Base-by-base conservation (phyloP, 371 early-diverging fungal species). In the Rhizomucor miehei region DNA sequence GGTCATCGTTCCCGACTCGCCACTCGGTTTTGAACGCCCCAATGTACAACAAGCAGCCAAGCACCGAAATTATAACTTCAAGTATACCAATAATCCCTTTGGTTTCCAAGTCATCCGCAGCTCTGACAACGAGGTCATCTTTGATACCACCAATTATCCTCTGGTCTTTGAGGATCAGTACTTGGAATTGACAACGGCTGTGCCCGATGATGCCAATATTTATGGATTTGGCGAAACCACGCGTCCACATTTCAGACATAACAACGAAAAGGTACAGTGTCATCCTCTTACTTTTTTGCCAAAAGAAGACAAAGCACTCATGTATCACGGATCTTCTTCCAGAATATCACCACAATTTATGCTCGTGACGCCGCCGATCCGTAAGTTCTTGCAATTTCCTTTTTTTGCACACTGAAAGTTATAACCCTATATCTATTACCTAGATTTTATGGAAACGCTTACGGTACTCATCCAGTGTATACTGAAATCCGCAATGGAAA, bases 381-480 rank as follows among this genome's bases (percentile, higher is more conserved):
- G 44, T 69, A 72, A 52, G 59, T 70, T 39, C 37, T 29, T n/a
- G 23, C 23, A 14, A 19, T 48, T 19, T 48, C 41, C 24, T 46
- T 47, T 47, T 24, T 19, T 21, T 12, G 14, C 17, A 35, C 44
- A 39, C 12, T 37, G 17, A 24, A 17, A 24, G n/a, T n/a, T 44
- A 37, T 50, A 23, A 34, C 25, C 35, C 16, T 29, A 38, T 49
- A n/a, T 9, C 19, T 6, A 17, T n/a, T 48, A n/a, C 8, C 5
- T 29, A 69, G 69, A 9, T 61, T 71, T 44, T 66, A 65, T 41
- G 70, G 81, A 52, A 89, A 89, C 44, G 56, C 80, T 11, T 90
- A 90, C 41, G 91, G 91, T 21, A 57, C 81, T 14, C 91, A 90
- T 40, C 81, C 90, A 6, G 78, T 86, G 48, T 82, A 89, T 59